A percentile compares a stretch with the other conserved stretches of the same genome.
These are phyloP conservation scores for Basipetospora chlamydospora DNA, from an alignment of 2,329 filamentous ascomycete species.

Conservation along the genomic window DNA sequence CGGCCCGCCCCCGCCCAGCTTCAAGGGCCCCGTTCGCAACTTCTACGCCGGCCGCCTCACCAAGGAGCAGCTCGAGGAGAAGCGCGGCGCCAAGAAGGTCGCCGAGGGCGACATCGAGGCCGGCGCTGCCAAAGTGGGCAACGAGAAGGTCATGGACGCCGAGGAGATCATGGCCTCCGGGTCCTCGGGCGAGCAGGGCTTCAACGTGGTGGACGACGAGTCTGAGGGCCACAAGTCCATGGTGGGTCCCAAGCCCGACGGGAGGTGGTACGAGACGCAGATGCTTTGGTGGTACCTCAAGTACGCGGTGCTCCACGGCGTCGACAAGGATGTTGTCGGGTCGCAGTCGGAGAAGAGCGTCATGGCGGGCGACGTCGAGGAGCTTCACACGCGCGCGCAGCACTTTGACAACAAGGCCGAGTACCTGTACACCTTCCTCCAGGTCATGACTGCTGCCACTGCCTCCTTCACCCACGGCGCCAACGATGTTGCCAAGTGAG, in stretches of 20 bases:
- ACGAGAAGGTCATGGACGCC: constrained; percentile 9
- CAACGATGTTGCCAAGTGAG: constrained; percentile 40
- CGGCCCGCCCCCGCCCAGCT: constrained; percentile 24
- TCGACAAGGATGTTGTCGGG: constrained; percentile 26
- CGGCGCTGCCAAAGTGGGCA: constrained; percentile 12
- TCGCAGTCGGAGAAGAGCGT: constrained; percentile 22
- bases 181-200: neutral
- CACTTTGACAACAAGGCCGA: constrained; percentile 50
- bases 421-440: constrained; percentile 45
- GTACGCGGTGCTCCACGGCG: constrained; percentile 30
- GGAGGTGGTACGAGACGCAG: constrained; percentile 25
- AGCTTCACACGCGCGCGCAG: constrained; percentile 38
- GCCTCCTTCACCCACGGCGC: constrained; percentile 52
- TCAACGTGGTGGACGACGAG: constrained; percentile 23
- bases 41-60: constrained; percentile 43
- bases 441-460: constrained; percentile 45
- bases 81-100: constrained; percentile 15
- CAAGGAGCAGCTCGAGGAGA: constrained; percentile 33
- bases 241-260: constrained; percentile 25
- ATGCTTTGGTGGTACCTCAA: constrained; percentile 31
- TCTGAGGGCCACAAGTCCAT: constrained; percentile 16
- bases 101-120: constrained; percentile 9
- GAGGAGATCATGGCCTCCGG: constrained; percentile 14
- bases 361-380: constrained; percentile 36
- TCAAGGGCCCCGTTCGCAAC: constrained; percentile 28